Evolutionary conservation across 371 early-diverging fungal species (phyloP).

Genomic region (Catenaria anguillulae): DNA sequence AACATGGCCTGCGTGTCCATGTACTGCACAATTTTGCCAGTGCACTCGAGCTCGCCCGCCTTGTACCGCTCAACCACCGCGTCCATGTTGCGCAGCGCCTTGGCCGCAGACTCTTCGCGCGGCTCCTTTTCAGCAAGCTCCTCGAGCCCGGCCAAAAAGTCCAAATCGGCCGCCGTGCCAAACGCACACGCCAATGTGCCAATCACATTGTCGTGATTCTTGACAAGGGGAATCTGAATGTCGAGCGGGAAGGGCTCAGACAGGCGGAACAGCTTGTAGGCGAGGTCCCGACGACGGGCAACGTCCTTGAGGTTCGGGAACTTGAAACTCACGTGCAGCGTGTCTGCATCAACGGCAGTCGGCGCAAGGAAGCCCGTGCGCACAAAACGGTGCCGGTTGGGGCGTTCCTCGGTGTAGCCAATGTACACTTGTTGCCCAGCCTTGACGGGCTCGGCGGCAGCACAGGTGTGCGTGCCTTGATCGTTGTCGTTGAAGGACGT

Average conservation of each 20-base stretch:
- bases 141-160: background rate
- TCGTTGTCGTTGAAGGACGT: background rate
- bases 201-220: background rate
- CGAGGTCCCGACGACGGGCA: background rate
- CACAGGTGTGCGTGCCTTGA: background rate
- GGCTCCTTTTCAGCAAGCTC: background rate
- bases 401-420: background rate
- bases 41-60: background rate
- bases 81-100: background rate
- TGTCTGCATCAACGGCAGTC: background rate
- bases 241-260: background rate
- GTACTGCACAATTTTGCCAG: background rate
- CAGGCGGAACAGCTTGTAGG: background rate
- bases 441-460: background rate
- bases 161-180: background rate
- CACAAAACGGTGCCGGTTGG: slow-evolving; percentile 1
- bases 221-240: background rate
- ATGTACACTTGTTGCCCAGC: background rate
- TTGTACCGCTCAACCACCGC: background rate
- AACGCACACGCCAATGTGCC: background rate
- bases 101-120: too few species aligned
- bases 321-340: background rate
- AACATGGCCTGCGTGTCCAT: background rate
- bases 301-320: background rate
- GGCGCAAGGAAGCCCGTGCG: background rate